Base-by-base conservation (phyloP, 1,284 basidiomycete genomes). In the Albatrellus sp. region DNA sequence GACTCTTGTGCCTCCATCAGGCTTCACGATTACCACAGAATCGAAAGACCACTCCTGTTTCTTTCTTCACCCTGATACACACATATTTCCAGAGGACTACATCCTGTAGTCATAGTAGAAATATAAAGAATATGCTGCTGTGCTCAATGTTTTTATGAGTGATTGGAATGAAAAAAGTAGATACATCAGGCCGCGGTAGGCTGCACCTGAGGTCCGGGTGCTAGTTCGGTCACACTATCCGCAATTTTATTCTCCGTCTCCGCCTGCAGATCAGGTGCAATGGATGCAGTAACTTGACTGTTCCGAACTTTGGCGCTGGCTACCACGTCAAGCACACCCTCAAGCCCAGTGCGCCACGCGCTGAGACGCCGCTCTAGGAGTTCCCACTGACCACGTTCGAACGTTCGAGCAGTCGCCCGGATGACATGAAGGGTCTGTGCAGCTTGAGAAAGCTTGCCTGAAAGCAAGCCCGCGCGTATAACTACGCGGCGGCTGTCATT, bases 391-490 rank as follows among this genome's bases (percentile, higher is more conserved):
- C 73, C 71, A 31, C 68, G 66, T 53, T 84, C 85, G 57, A 94
- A 93, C 28, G 75, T 69, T 46, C 87, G 80, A 1, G 87, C 77
- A 2, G 82, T 81, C 1, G 90, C 83, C 33, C 80, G 80, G 45
- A 76, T 77, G 51, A 96, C 75, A 50, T 80, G 80, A 43, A 94
- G 68, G 30, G 77, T 78, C 51, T 85, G 79, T 8, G 77, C 70
- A 3, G 82, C 81, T 60, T 94, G 91, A 3, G 88, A 88, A 35
- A 96, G 78, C 56, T 90, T 90, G 19, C 87, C 91, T 33, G 77
- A 76, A 39, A 94, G 61, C 37, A 96, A 75, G 41, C 84, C 80
- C 5, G 80, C 76, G 51, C 89, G 86, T 58, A 96, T 92, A 45
- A 86, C 91, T 24, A 24, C 3, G 24, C 24, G 24, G 24, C 24